Percentiles rank a stretch among this genome's conserved stretches.
Evolutionary conservation across 768 basidiomycete genomes (phyloP).

Genomic region (Rhodosporidiobolus odoratus): DNA sequence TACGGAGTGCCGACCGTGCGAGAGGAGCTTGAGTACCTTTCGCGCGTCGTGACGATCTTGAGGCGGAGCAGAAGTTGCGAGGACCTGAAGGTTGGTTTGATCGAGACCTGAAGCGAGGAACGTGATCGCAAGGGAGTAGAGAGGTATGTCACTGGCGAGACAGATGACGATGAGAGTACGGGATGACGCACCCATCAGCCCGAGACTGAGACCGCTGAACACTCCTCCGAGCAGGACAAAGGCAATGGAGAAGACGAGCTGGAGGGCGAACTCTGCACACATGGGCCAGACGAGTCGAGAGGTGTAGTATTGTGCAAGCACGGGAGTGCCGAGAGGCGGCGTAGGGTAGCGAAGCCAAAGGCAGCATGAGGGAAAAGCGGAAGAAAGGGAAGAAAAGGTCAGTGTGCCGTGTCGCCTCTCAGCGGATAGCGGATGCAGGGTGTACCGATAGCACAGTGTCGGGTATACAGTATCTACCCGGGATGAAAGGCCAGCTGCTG

Average conservation of each 20-base stretch:
- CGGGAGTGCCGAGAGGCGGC: too few species aligned
- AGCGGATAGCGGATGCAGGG: too few species aligned
- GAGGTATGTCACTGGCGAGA: neutral
- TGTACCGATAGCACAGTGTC: too few species aligned
- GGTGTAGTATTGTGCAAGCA: too few species aligned
- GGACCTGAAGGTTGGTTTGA: neutral
- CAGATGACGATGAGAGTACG: neutral
- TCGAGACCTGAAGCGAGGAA: too few species aligned
- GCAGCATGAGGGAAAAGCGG: too few species aligned
- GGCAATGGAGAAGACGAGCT: constrained; percentile 60
- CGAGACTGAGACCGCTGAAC: constrained; percentile 61
- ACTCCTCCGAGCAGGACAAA: constrained; percentile 81
- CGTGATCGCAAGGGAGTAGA: neutral
- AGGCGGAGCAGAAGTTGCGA: constrained; percentile 33
- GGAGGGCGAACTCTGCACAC: constrained; percentile 65
- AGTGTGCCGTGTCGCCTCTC: too few species aligned
- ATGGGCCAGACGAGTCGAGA: too few species aligned
- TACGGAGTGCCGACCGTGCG: constrained; percentile 80
- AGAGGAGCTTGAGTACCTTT: constrained; percentile 54
- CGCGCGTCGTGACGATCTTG: constrained; percentile 43
- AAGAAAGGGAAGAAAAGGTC: too few species aligned
- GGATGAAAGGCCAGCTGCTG: too few species aligned
- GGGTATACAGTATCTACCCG: too few species aligned
- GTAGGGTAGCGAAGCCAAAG: too few species aligned
- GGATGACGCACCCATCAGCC: constrained; percentile 50